These are phyloP conservation scores for Carallia brachiata DNA, from an alignment of 345 rosid species.

Conservation along the genomic window DNA sequence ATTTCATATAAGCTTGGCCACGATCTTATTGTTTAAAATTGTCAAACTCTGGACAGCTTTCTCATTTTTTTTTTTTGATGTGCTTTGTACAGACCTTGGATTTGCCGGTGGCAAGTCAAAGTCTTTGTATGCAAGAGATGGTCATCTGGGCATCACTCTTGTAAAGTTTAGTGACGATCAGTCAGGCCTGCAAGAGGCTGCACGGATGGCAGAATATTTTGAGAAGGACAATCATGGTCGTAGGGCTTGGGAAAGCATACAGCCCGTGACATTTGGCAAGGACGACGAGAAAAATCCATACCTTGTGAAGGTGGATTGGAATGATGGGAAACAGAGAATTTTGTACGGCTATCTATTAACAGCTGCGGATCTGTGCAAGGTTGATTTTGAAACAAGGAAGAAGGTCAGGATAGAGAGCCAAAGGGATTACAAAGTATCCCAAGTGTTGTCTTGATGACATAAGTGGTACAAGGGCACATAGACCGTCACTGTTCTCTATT, in stretches of 20 bases:
- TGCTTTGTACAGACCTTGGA: constrained; percentile 68
- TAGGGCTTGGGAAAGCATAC: constrained; percentile 65
- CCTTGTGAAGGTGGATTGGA: constrained; percentile 68
- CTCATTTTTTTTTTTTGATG: constrained; percentile 20
- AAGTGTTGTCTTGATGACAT: constrained; percentile 27
- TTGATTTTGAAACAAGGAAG: constrained; percentile 83
- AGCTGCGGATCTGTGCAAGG: constrained; percentile 64
- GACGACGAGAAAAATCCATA: constrained; percentile 74
- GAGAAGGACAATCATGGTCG: constrained; percentile 81
- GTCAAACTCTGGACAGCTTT: background rate
- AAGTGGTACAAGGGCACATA: constrained; percentile 27
- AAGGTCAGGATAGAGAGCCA: constrained; percentile 68
- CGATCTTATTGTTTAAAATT: background rate
- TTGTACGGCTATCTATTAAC: constrained; percentile 83
- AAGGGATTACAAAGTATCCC: constrained; percentile 48
- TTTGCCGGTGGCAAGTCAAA: constrained; percentile 77
- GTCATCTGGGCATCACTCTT: constrained; percentile 80
- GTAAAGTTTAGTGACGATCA: constrained; percentile 66
- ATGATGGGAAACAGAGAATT: constrained; percentile 70
- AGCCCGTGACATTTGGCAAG: constrained; percentile 52
- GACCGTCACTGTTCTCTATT: constrained; percentile 2
- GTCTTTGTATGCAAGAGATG: constrained; percentile 87
- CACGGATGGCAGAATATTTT: constrained; percentile 66
- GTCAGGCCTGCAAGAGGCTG: constrained; percentile 76
- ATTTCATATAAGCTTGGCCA: background rate